A percentile compares a stretch with the other conserved stretches of the same genome.
Evolutionary conservation across 2,329 filamentous ascomycete genomes (phyloP).

Genomic region (Didymella sp.): DNA sequence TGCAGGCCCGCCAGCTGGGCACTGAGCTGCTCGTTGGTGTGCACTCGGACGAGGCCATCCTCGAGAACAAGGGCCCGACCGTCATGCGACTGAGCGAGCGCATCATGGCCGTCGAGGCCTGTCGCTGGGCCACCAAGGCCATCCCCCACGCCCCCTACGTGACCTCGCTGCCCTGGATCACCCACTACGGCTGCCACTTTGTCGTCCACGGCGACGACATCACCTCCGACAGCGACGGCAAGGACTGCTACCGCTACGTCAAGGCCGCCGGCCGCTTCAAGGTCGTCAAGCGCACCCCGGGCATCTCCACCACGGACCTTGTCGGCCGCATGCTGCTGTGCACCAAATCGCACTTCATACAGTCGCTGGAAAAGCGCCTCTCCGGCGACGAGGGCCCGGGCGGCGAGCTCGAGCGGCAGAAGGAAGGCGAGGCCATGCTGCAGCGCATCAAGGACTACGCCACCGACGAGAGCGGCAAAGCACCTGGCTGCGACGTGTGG

Average conservation of each 20-base stretch:
- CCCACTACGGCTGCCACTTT: slow-evolving; percentile 92
- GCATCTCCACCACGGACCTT: slow-evolving; percentile 97
- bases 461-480: slow-evolving; percentile 80
- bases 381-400: slow-evolving; percentile 76
- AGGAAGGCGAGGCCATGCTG: slow-evolving; percentile 71
- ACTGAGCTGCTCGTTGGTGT: slow-evolving; percentile 89
- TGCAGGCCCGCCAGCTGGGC: slow-evolving; percentile 92
- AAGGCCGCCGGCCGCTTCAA: slow-evolving; percentile 94
- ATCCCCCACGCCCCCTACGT: slow-evolving; percentile 92
- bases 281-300: slow-evolving; percentile 94
- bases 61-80: slow-evolving; percentile 96
- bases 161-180: slow-evolving; percentile 90
- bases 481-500: slow-evolving; percentile 84
- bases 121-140: slow-evolving; percentile 88
- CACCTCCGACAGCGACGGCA: slow-evolving; percentile 88
- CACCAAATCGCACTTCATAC: slow-evolving; percentile 93
- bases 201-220: slow-evolving; percentile 98
- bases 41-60: slow-evolving; percentile 93
- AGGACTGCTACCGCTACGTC: slow-evolving; percentile 98
- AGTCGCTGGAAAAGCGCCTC: slow-evolving; percentile 73
- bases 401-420: slow-evolving; percentile 69
- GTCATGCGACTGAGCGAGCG: slow-evolving; percentile 95
- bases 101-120: slow-evolving; percentile 88
- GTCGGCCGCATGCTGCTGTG: slow-evolving; percentile 97
- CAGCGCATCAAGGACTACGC: slow-evolving; percentile 85